These are phyloP conservation scores for Citrus cavaleriei DNA, from an alignment of 345 rosid species.

Conservation along the genomic window DNA sequence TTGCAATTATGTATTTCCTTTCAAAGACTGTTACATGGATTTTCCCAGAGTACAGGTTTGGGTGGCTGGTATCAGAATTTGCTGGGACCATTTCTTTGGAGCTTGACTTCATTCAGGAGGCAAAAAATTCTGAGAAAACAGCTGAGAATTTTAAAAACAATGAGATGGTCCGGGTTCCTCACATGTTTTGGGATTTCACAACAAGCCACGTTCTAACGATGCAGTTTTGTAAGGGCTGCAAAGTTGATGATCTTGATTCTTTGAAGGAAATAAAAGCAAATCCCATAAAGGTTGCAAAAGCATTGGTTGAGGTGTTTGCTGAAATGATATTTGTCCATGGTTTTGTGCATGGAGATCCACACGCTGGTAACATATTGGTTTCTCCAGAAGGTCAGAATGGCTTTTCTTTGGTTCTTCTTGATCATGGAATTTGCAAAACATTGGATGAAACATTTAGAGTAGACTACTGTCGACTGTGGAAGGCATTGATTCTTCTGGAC, in stretches of 20 bases:
- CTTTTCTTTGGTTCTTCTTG: slow-evolving; percentile 77
- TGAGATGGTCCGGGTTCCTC: slow-evolving; percentile 54
- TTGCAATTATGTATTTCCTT: slow-evolving; percentile 64
- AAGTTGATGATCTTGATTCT: slow-evolving; percentile 75
- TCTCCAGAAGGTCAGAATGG: slow-evolving; percentile 58
- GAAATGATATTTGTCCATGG: slow-evolving; percentile 95
- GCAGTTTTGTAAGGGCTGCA: slow-evolving; percentile 77
- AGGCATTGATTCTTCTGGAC: slow-evolving; percentile 75
- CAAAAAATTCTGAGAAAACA: slow-evolving; percentile 68
- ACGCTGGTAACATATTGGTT: slow-evolving; percentile 86
- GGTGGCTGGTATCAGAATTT: slow-evolving; percentile 75
- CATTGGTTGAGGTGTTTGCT: slow-evolving; percentile 75
- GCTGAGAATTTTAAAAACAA: slow-evolving; percentile 62
- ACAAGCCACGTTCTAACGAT: slow-evolving; percentile 75
- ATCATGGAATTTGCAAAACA: slow-evolving; percentile 78
- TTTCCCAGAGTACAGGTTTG: slow-evolving; percentile 83
- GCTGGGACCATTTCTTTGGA: slow-evolving; percentile 57
- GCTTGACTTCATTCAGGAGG: slow-evolving; percentile 91
- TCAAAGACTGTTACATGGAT: slow-evolving; percentile 69
- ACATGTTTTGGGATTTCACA: slow-evolving; percentile 69
- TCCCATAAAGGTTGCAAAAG: slow-evolving; percentile 69
- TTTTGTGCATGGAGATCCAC: slow-evolving; percentile 92
- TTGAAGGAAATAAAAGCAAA: slow-evolving; percentile 49
- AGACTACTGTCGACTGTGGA: slow-evolving; percentile 82
- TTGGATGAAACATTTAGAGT: slow-evolving; percentile 70